phyloP scores from a whole-genome alignment of 805 yeast genomes.

The Torulaspora franciscae region DNA sequence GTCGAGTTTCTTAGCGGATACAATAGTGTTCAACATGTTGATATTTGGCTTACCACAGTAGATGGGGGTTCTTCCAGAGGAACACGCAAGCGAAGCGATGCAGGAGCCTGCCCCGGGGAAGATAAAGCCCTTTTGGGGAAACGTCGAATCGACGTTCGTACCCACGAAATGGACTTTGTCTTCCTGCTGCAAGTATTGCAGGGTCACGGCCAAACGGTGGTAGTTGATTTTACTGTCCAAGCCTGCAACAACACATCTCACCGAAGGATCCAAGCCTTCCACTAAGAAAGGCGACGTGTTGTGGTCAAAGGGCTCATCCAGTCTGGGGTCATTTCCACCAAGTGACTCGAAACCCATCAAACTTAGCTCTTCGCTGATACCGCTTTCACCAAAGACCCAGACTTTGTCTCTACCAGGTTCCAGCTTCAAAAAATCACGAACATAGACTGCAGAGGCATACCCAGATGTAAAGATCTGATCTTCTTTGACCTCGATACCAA shows the following conservation, averaged over 20 bases:
- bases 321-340: slow-evolving; percentile 76
- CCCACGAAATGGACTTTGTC: slow-evolving; percentile 68
- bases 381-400: slow-evolving; percentile 85
- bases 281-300: slow-evolving; percentile 46
- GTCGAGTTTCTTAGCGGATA: slow-evolving; percentile 55
- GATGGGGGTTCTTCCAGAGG: slow-evolving; percentile 77
- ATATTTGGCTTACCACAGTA: slow-evolving; percentile 91
- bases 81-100: slow-evolving; percentile 67
- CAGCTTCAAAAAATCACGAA: slow-evolving; percentile 67
- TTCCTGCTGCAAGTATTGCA: slow-evolving; percentile 66
- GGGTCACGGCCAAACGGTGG: slow-evolving; percentile 70
- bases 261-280: slow-evolving; percentile 57
- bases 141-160: slow-evolving; percentile 92
- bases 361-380: slow-evolving; percentile 73
- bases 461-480: slow-evolving; percentile 88
- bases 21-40: slow-evolving; percentile 86
- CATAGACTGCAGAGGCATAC: slow-evolving; percentile 84
- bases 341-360: slow-evolving; percentile 68
- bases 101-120: slow-evolving; percentile 96
- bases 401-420: slow-evolving; percentile 69
- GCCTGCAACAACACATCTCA: slow-evolving; percentile 89
- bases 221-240: slow-evolving; percentile 74
- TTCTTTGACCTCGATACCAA: slow-evolving; percentile 40
- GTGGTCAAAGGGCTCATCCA: slow-evolving; percentile 52
- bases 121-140: slow-evolving; percentile 78